phyloP scores from a whole-genome alignment of 1,284 basidiomycete species.

The Pascua sp. region DNA sequence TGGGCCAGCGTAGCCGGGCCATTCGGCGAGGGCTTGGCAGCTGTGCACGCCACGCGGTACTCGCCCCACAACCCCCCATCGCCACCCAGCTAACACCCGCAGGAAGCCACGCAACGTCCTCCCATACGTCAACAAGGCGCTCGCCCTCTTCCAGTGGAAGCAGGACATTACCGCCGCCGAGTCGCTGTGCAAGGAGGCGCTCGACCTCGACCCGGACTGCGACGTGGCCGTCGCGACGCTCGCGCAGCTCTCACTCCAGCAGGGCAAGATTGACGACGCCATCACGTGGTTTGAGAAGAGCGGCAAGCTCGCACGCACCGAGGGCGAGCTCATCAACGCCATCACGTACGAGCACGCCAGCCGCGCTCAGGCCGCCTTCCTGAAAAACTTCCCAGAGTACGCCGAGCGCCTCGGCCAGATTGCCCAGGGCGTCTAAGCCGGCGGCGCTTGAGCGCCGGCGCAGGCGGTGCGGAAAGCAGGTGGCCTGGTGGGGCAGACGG shows the following conservation, averaged over 20 bases:
- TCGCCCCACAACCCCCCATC: no score
- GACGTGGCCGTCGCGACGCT: constrained; percentile 95
- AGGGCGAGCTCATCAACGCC: constrained; percentile 83
- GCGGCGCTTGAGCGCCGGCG: not conserved
- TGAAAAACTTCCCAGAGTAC: constrained; percentile 75
- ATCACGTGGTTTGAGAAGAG: constrained; percentile 83
- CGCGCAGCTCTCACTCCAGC: constrained; percentile 89
- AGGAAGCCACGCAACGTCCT: constrained; percentile 70
- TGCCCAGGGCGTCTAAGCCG: constrained; percentile 39
- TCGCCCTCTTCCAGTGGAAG: constrained; percentile 94
- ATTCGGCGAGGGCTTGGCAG: constrained; percentile 49
- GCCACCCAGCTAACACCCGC: constrained; percentile 36
- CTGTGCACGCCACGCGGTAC: no score
- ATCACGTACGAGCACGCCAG: constrained; percentile 76
- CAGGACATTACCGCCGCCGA: constrained; percentile 83
- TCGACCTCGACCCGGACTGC: constrained; percentile 85
- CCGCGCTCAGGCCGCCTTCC: constrained; percentile 73
- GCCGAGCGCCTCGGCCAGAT: constrained; percentile 54
- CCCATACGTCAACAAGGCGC: constrained; percentile 94
- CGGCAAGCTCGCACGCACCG: constrained; percentile 81
- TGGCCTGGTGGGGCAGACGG: not conserved
- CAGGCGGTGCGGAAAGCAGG: not conserved
- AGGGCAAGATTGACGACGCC: constrained; percentile 82
- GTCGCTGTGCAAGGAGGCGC: constrained; percentile 78
- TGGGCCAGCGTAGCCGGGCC: no score